Evolutionary conservation across 2,329 filamentous ascomycete genomes (phyloP).

Genomic region (Tolypocladium ophioglossoides): DNA sequence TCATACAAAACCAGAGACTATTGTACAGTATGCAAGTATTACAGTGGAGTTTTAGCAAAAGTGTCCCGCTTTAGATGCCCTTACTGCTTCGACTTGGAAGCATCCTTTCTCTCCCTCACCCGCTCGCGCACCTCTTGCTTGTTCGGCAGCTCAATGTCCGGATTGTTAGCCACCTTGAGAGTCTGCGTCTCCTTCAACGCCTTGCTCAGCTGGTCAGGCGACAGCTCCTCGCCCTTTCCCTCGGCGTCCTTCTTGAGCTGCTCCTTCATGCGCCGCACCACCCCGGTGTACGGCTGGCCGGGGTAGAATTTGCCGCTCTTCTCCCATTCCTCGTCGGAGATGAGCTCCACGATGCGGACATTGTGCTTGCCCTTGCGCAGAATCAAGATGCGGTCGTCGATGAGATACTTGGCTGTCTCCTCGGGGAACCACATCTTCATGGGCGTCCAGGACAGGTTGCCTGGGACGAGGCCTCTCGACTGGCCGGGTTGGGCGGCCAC

Average conservation of each 20-base stretch:
- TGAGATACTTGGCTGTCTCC: slow-evolving; percentile 49
- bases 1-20: background rate
- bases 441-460: slow-evolving; percentile 48
- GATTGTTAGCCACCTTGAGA: slow-evolving; percentile 27
- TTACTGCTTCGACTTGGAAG: background rate
- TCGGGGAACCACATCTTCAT: slow-evolving; percentile 48
- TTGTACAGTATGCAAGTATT: background rate
- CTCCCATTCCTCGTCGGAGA: slow-evolving; percentile 44
- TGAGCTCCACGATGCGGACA: slow-evolving; percentile 48
- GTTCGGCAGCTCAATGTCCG: slow-evolving; percentile 27
- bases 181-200: slow-evolving; percentile 15
- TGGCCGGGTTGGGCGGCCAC: slow-evolving; percentile 42
- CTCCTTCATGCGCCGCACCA: slow-evolving; percentile 31
- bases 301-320: slow-evolving; percentile 38
- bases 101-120: slow-evolving; percentile 5
- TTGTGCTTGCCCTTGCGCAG: slow-evolving; percentile 55
- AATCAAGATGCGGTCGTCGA: slow-evolving; percentile 48
- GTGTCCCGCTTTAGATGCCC: background rate
- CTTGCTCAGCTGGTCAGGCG: slow-evolving; percentile 15
- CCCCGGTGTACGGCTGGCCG: slow-evolving; percentile 40
- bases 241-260: slow-evolving; percentile 25
- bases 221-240: slow-evolving; percentile 15
- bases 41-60: background rate
- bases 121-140: slow-evolving; percentile 21
- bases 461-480: slow-evolving; percentile 31